Conservation (phyloP, 2,329 filamentous ascomycete species). For the Furcasterigmium furcatum region DNA sequence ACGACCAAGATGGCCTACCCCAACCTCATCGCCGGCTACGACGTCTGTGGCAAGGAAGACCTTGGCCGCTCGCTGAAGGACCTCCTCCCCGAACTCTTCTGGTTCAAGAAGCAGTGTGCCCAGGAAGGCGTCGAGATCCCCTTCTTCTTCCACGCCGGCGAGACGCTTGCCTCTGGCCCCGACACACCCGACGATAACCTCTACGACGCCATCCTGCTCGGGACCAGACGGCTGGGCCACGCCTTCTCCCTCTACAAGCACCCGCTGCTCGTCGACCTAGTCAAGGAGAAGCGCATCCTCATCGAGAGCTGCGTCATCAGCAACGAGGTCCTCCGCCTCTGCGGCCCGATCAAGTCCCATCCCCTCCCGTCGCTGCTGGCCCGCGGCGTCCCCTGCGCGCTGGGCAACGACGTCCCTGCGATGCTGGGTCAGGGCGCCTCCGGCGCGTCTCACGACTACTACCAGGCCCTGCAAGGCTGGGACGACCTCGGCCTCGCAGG, state of each 20-base stretch:
- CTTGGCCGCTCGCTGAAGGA: conserved; percentile 66
- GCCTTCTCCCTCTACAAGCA: conserved; percentile 81
- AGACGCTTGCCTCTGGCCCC: conserved; percentile 56
- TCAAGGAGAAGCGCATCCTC: conserved; percentile 77
- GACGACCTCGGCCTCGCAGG: conserved; percentile 79
- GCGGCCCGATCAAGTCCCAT: conserved; percentile 67
- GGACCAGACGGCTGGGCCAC: conserved; percentile 77
- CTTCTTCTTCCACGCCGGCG: conserved; percentile 87
- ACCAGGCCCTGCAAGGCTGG: conserved; percentile 81
- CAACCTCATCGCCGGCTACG: conserved; percentile 73
- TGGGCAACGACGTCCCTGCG: conserved; percentile 80
- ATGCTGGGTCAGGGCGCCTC: conserved; percentile 73
- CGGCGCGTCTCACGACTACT: conserved; percentile 83
- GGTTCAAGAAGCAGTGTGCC: conserved; percentile 77
- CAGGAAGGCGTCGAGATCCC: conserved; percentile 72
- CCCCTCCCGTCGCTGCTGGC: conserved; percentile 74
- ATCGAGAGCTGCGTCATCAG: conserved; percentile 74
- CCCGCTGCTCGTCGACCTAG: conserved; percentile 74
- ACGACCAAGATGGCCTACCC: conserved; percentile 70
- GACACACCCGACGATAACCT: conserved; percentile 49
- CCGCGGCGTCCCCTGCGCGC: conserved; percentile 70
- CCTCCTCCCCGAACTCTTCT: conserved; percentile 74
- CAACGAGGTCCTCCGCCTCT: conserved; percentile 74
- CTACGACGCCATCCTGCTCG: conserved; percentile 76
- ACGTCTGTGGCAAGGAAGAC: conserved; percentile 82